Evolutionary conservation across 345 rosid genomes (phyloP).

Genomic region (Turnera subulata): DNA sequence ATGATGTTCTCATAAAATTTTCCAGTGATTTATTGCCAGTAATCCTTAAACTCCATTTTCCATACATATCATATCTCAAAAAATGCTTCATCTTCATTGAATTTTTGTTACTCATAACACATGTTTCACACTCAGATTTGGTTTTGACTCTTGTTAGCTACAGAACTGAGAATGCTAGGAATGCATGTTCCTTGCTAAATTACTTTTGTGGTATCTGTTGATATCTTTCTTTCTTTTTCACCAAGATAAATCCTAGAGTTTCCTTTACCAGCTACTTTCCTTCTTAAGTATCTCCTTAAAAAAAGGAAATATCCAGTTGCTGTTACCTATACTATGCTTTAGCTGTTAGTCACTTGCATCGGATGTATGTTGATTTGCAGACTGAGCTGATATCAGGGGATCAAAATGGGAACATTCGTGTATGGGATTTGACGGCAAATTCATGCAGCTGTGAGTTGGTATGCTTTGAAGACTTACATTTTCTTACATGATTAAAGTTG

Average conservation of each 20-base stretch:
- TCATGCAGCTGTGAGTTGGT: slow-evolving; percentile 97
- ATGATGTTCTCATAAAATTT: no score
- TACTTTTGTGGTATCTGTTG: not conserved
- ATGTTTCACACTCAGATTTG: no score
- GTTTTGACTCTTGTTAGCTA: not conserved
- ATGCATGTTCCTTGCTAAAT: no score
- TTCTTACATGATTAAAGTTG: not conserved
- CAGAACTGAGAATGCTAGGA: not conserved
- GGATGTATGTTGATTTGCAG: slow-evolving; percentile 35
- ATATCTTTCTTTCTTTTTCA: not conserved
- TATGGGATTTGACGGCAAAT: slow-evolving; percentile 96
- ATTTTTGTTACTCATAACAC: no score
- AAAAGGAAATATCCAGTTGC: not conserved
- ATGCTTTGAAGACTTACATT: slow-evolving; percentile 14
- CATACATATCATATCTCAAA: no score
- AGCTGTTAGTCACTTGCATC: not conserved
- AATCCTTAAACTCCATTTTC: no score
- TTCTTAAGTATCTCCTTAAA: not conserved
- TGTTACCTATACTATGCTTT: no score
- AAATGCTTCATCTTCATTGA: no score
- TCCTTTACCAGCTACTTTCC: not conserved
- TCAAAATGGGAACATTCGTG: slow-evolving; percentile 93
- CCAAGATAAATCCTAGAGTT: not conserved
- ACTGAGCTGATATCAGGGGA: slow-evolving; percentile 95
- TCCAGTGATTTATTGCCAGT: no score